A percentile compares a stretch with the other conserved stretches of the same genome.
phyloP scores from a whole-genome alignment of 176 grass and related monocot genomes.

The Tillandsia leiboldiana region DNA sequence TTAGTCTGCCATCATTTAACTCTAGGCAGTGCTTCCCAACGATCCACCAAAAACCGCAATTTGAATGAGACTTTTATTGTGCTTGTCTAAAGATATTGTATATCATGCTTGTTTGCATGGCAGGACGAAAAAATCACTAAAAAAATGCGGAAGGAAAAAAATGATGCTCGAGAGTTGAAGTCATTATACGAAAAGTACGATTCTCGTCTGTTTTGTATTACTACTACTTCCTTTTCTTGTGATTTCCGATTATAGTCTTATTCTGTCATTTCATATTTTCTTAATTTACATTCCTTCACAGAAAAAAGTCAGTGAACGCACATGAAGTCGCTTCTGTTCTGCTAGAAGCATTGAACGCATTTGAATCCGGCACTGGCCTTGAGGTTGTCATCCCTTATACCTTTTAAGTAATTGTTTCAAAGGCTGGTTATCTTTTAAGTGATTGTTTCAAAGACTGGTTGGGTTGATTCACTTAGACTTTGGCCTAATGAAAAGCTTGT shows the following conservation, averaged over 20 bases:
- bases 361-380: conserved; percentile 39
- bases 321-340: conserved; percentile 45
- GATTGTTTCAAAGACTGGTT: neutral
- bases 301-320: conserved; percentile 49
- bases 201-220: neutral
- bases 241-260: neutral
- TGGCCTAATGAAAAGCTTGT: no score
- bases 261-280: conserved; percentile 1
- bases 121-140: conserved; percentile 63
- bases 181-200: conserved; percentile 64
- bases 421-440: neutral
- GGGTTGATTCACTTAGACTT: no score
- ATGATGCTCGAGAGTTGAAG: conserved; percentile 72
- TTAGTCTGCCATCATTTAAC: no score
- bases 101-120: conserved; percentile 16
- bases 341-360: conserved; percentile 58
- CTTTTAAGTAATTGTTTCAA: neutral
- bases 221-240: neutral
- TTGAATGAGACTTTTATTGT: neutral
- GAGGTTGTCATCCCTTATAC: conserved; percentile 36
- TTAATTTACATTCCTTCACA: conserved; percentile 26
- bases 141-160: conserved; percentile 47
- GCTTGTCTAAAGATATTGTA: neutral
- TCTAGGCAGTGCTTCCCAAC: neutral
- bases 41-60: neutral